A percentile compares a stretch with the other conserved stretches of the same genome.
phyloP scores from a whole-genome alignment of 768 basidiomycete genomes.

The Sarcomyxa edulis region DNA sequence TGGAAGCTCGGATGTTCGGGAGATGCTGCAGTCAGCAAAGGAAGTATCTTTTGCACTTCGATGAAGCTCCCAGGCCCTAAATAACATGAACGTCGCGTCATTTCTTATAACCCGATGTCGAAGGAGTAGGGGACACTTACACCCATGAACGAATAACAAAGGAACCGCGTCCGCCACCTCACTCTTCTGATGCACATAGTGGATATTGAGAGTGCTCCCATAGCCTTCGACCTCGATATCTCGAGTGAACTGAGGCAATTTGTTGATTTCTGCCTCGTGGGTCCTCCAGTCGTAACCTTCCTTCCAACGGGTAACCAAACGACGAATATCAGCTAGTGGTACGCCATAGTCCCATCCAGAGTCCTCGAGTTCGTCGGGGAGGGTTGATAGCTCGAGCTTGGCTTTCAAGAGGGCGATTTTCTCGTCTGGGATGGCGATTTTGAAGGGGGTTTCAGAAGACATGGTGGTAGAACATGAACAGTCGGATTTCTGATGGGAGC shows the following conservation, averaged over 20 bases:
- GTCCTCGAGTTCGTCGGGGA: conserved; percentile 20
- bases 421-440: conserved; percentile 13
- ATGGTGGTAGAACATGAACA: neutral
- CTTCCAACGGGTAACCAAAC: conserved; percentile 35
- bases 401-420: conserved; percentile 11
- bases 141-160: conserved; percentile 52
- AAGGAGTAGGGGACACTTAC: conserved; percentile 13
- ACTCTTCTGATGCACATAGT: conserved; percentile 49
- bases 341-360: conserved; percentile 30
- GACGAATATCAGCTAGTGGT: conserved; percentile 33
- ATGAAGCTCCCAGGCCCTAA: conserved; percentile 60
- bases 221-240: conserved; percentile 40
- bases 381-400: conserved; percentile 13
- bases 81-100: no score
- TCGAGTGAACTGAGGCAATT: conserved; percentile 44
- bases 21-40: conserved; percentile 37
- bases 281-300: conserved; percentile 41
- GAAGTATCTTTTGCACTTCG: conserved; percentile 53
- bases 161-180: conserved; percentile 35
- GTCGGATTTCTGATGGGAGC: no score
- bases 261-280: conserved; percentile 42
- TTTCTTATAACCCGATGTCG: no score
- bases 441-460: conserved; percentile 10
- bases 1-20: conserved; percentile 52
- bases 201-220: conserved; percentile 41